These are phyloP conservation scores for Agarophyton chilense DNA, from an alignment of 23 red algal genomes.

Conservation along the genomic window DNA sequence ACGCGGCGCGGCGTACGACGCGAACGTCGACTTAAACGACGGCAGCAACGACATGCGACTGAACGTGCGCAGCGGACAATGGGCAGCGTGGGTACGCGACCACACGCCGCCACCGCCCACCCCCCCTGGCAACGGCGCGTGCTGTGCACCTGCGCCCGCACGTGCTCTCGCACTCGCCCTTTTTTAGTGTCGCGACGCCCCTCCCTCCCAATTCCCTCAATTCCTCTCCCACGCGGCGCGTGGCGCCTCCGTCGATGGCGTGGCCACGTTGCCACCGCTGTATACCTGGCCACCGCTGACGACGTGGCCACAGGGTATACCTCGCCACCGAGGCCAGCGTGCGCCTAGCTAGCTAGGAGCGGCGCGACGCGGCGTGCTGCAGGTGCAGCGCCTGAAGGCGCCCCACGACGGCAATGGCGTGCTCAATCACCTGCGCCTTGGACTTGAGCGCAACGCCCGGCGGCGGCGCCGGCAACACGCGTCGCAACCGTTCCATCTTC, in stretches of 20 bases:
- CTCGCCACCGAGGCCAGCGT: too few species aligned
- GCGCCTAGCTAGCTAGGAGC: too few species aligned
- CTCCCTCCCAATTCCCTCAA: too few species aligned
- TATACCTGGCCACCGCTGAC: background rate
- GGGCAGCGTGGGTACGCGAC: background rate
- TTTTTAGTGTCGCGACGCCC: too few species aligned
- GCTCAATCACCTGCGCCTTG: constrained; percentile 77
- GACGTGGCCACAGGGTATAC: too few species aligned
- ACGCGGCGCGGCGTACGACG: constrained; percentile 11
- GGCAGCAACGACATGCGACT: constrained; percentile 43
- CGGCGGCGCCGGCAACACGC: constrained; percentile 54
- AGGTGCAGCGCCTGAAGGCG: background rate
- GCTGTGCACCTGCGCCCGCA: too few species aligned
- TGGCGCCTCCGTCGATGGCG: background rate
- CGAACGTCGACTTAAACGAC: constrained; percentile 35
- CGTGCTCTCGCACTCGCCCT: too few species aligned
- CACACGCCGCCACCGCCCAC: too few species aligned
- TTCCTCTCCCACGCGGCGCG: background rate
- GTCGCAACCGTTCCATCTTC: constrained; percentile 57
- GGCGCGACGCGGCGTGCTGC: background rate
- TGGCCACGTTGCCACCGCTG: background rate
- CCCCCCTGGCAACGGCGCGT: too few species aligned
- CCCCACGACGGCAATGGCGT: constrained; percentile 48
- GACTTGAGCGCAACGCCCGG: constrained; percentile 43
- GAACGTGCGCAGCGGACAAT: background rate